These are phyloP conservation scores for Lecanicillium sp. DNA, from an alignment of 2,329 filamentous ascomycete genomes.

Conservation along the genomic window DNA sequence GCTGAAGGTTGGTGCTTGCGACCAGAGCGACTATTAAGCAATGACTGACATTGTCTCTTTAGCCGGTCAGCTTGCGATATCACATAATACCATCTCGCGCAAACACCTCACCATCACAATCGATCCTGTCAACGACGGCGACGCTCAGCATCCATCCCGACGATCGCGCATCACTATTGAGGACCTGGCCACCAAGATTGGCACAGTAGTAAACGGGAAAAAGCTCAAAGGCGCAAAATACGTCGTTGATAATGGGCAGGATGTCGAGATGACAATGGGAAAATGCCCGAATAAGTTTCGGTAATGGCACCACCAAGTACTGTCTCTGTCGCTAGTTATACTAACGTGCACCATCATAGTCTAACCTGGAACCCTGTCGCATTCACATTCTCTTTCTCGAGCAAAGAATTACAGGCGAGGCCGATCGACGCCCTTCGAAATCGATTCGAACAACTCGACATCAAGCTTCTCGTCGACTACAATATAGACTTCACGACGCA, in stretches of 20 bases:
- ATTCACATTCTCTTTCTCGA: slow-evolving; percentile 73
- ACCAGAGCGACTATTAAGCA: background rate
- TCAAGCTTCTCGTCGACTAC: slow-evolving; percentile 77
- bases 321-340: background rate
- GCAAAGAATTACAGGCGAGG: slow-evolving; percentile 62
- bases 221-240: slow-evolving; percentile 59
- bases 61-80: slow-evolving; percentile 65
- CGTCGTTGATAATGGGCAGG: slow-evolving; percentile 44
- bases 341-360: slow-evolving; percentile 33
- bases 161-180: slow-evolving; percentile 67
- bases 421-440: slow-evolving; percentile 56
- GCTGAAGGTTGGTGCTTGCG: slow-evolving; percentile 48
- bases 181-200: slow-evolving; percentile 78
- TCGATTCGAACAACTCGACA: slow-evolving; percentile 74
- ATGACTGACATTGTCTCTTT: background rate
- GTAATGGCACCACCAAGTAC: slow-evolving; percentile 29
- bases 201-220: slow-evolving; percentile 70
- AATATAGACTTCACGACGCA: slow-evolving; percentile 69
- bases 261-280: slow-evolving; percentile 66
- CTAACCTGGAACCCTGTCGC: slow-evolving; percentile 75
- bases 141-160: slow-evolving; percentile 57
- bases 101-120: slow-evolving; percentile 80
- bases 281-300: slow-evolving; percentile 58
- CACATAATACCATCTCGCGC: slow-evolving; percentile 77
- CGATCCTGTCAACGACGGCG: slow-evolving; percentile 54